Percentiles rank a stretch among this genome's conserved stretches.
These are phyloP conservation scores for Malus sieversii DNA, from an alignment of 306 rosid species.

Conservation along the genomic window DNA sequence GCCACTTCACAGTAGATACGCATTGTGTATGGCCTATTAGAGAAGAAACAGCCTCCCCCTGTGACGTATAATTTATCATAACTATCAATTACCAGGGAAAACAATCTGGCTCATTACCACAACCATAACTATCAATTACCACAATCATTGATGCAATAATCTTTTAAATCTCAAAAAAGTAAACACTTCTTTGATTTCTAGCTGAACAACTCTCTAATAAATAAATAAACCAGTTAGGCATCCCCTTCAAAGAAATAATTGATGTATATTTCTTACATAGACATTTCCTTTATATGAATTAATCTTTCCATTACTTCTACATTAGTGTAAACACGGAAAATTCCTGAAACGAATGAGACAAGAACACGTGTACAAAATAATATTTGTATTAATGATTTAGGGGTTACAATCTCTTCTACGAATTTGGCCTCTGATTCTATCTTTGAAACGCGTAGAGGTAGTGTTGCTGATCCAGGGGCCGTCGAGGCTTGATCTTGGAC, in stretches of 20 bases:
- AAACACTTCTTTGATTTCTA: background rate
- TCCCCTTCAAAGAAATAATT: background rate
- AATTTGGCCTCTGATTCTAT: too few relatives aligned
- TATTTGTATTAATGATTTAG: too few relatives aligned
- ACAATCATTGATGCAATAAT: background rate
- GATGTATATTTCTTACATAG: background rate
- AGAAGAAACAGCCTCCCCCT: slow-evolving; percentile 73
- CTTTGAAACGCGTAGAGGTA: too few relatives aligned
- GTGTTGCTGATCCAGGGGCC: too few relatives aligned
- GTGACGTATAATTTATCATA: slow-evolving; percentile 6
- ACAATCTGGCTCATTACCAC: background rate
- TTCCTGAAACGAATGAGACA: too few relatives aligned
- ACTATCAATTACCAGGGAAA: background rate
- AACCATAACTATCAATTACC: background rate
- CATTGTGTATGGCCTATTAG: slow-evolving; percentile 87
- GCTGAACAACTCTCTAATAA: background rate
- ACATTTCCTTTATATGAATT: background rate
- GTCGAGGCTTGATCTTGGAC: too few relatives aligned
- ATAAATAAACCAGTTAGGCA: background rate
- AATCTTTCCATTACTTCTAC: background rate
- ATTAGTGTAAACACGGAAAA: too few relatives aligned
- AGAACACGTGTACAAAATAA: too few relatives aligned
- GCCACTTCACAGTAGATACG: slow-evolving; percentile 82
- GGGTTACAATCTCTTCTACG: too few relatives aligned
- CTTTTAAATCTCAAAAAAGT: background rate